These are phyloP conservation scores for Sugiyamaella boreocaroliniensis DNA, from an alignment of 805 yeast species.

Conservation along the genomic window DNA sequence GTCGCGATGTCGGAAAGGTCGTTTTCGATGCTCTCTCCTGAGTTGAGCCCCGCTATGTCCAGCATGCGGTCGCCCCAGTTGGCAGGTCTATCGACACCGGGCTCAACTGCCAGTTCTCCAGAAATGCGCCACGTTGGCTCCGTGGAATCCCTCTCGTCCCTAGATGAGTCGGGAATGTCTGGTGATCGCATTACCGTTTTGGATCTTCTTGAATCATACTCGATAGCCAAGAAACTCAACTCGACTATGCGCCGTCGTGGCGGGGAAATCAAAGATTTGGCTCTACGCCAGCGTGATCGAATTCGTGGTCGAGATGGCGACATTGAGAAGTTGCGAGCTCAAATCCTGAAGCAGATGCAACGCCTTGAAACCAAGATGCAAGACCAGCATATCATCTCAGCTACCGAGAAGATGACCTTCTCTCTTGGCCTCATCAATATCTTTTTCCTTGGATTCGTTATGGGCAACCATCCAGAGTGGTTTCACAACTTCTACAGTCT, in stretches of 20 bases:
- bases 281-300: slow-evolving; percentile 22
- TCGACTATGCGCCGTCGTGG: slow-evolving; percentile 22
- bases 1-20: background rate
- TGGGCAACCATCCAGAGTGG: slow-evolving; percentile 70
- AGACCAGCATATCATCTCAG: slow-evolving; percentile 27
- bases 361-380: slow-evolving; percentile 26
- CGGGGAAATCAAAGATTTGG: slow-evolving; percentile 24
- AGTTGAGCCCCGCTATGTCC: background rate
- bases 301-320: slow-evolving; percentile 27
- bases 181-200: slow-evolving; percentile 26
- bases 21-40: background rate
- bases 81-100: slow-evolving; percentile 2
- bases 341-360: slow-evolving; percentile 24
- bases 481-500: slow-evolving; percentile 72
- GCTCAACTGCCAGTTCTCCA: slow-evolving; percentile 10
- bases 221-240: slow-evolving; percentile 25
- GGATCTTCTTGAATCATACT: slow-evolving; percentile 31
- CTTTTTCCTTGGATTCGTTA: slow-evolving; percentile 63
- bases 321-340: slow-evolving; percentile 26
- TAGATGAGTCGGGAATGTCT: slow-evolving; percentile 18
- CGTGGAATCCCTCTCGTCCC: slow-evolving; percentile 14
- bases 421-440: slow-evolving; percentile 63
- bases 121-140: slow-evolving; percentile 12
- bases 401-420: slow-evolving; percentile 73
- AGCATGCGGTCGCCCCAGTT: background rate